phyloP scores from a whole-genome alignment of 2,329 filamentous ascomycete species.

The Coniochaeta sp. region DNA sequence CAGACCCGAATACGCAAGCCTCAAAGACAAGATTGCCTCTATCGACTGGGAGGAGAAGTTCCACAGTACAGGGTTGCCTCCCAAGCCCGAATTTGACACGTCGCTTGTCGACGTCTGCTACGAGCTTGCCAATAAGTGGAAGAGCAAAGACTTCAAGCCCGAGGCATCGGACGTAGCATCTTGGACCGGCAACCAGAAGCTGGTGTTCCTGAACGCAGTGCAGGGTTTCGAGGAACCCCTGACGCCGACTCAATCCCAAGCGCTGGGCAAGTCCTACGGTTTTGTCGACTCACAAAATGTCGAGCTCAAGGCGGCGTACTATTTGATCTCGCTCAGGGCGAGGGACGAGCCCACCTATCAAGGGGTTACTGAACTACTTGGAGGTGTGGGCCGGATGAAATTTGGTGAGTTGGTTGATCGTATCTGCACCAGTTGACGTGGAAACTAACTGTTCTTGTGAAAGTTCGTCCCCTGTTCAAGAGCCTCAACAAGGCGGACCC shows the following conservation, averaged over 20 bases:
- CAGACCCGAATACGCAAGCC: slow-evolving; percentile 51
- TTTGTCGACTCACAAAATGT: slow-evolving; percentile 73
- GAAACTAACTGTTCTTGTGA: background rate
- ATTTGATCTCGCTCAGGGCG: slow-evolving; percentile 69
- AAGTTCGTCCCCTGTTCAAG: slow-evolving; percentile 73
- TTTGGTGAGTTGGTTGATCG: slow-evolving; percentile 35
- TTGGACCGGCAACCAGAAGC: slow-evolving; percentile 79
- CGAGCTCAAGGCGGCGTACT: slow-evolving; percentile 76
- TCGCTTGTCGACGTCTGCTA: slow-evolving; percentile 81
- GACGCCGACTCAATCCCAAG: slow-evolving; percentile 54
- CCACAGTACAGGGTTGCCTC: slow-evolving; percentile 80
- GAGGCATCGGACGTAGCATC: slow-evolving; percentile 58
- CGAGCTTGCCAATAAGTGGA: slow-evolving; percentile 74
- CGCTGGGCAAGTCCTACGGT: slow-evolving; percentile 69
- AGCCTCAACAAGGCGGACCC: slow-evolving; percentile 68
- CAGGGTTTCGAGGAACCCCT: slow-evolving; percentile 61
- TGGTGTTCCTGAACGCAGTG: slow-evolving; percentile 81
- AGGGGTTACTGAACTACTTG: slow-evolving; percentile 67
- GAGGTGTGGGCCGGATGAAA: slow-evolving; percentile 89
- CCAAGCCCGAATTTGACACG: slow-evolving; percentile 87
- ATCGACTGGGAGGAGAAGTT: slow-evolving; percentile 91
- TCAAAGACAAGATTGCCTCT: slow-evolving; percentile 55
- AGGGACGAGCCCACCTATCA: slow-evolving; percentile 61
- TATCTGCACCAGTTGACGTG: too few relatives aligned
- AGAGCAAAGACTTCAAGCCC: slow-evolving; percentile 58